These are phyloP conservation scores for Sporothrix euskadiensis DNA, from an alignment of 2,329 filamentous ascomycete genomes.

Conservation along the genomic window DNA sequence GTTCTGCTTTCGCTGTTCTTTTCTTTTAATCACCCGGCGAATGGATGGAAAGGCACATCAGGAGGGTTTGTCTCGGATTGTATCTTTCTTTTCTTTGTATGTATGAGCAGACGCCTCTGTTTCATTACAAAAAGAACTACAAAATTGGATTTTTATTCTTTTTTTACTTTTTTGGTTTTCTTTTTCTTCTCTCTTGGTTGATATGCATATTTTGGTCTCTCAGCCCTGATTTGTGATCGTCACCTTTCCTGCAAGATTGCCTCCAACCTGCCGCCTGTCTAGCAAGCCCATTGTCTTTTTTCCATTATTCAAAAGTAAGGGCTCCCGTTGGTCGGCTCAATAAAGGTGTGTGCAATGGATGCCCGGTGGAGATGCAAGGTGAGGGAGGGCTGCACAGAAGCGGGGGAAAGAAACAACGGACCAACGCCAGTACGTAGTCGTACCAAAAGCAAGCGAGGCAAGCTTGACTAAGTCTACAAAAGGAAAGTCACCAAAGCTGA, in stretches of 20 bases:
- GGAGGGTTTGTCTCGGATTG: background rate
- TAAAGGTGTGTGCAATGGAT: background rate
- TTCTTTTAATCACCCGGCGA: slow-evolving; percentile 7
- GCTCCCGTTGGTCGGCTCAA: background rate
- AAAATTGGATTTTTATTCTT: background rate
- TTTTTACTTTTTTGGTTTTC: background rate
- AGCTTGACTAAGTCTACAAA: slow-evolving; percentile 12
- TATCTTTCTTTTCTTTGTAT: background rate
- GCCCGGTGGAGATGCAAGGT: background rate
- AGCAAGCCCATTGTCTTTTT: background rate
- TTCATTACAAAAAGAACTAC: background rate
- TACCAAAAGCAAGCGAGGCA: background rate
- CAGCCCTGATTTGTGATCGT: background rate
- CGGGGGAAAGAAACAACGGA: background rate
- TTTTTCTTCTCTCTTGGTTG: background rate
- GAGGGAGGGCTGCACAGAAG: background rate
- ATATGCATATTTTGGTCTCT: background rate
- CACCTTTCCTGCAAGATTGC: no score
- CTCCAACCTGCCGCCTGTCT: background rate
- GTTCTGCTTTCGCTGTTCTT: background rate
- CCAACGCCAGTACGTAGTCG: background rate
- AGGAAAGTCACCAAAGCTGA: background rate
- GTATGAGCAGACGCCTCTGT: slow-evolving; percentile 9
- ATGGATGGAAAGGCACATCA: slow-evolving; percentile 1
- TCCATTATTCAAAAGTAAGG: background rate